Conservation (phyloP, 345 rosid genomes). For the Brassica juncea region DNA sequence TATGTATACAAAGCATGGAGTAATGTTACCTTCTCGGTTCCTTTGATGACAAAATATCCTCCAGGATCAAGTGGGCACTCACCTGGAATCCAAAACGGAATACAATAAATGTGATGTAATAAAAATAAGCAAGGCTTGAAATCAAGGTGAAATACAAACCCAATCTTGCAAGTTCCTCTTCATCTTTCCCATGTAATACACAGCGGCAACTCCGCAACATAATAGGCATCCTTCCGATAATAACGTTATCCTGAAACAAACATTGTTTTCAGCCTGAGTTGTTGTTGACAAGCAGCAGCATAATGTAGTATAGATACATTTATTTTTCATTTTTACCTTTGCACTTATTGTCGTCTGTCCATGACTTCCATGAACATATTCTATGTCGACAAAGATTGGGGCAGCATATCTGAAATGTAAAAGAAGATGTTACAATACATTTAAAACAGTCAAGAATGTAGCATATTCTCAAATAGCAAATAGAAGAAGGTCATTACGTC, state of each 20-base stretch:
- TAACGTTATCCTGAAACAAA: constrained; percentile 57
- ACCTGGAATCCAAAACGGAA: constrained; percentile 50
- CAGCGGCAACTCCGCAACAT: constrained; percentile 89
- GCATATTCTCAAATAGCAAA: constrained; percentile 16
- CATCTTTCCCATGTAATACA: constrained; percentile 73
- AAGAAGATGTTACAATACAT: constrained; percentile 12
- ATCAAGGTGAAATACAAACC: constrained; percentile 54
- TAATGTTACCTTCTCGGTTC: constrained; percentile 73
- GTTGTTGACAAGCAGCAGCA: constrained; percentile 8
- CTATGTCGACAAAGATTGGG: constrained; percentile 74
- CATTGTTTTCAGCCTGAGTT: constrained; percentile 17
- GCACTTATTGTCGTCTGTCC: constrained; percentile 39
- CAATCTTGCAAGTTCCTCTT: constrained; percentile 85
- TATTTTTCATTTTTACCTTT: constrained; percentile 52
- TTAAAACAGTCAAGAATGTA: constrained; percentile 7
- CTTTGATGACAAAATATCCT: constrained; percentile 89
- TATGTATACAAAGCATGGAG: constrained; percentile 1
- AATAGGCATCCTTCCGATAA: constrained; percentile 86
- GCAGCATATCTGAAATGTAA: constrained; percentile 68
- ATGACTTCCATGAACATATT: constrained; percentile 61
- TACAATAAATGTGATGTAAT: constrained; percentile 16
- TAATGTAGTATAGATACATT: background rate
- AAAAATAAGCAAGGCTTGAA: background rate
- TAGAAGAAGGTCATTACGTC: constrained; percentile 54
- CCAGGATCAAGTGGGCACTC: constrained; percentile 99